Evolutionary conservation across 2,329 filamentous ascomycete species (phyloP), one percentile per base, ranked within the genome.

Genomic region (Colletotrichum caudatum): DNA sequence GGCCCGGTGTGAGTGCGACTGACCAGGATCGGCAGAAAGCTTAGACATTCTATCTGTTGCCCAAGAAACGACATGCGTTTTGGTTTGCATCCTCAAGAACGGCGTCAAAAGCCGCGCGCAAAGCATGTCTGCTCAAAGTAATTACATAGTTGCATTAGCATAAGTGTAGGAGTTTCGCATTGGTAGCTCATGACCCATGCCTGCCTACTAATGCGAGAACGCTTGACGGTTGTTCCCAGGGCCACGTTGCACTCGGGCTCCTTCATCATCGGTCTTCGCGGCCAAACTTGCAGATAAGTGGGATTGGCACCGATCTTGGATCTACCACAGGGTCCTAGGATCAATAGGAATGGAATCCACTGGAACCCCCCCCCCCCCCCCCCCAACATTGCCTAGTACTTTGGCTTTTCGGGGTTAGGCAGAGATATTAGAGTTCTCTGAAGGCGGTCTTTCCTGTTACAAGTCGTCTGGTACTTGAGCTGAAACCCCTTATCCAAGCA

Each of bases 1-100:
- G 65, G 9, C 41, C 39, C 5, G 56, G 50, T 33, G 48, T 57
- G 26, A 39, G 46, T 2, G 46, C 33, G 18, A 33, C 26, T 2
- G 46, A 44, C 12, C 65, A 63, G 2, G 69, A 72, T 56, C 69
- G 69, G 20, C 69, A 69, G 39, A 69, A 69, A 26, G 58, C 60
- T 39, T 69, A 54, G 8, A 26, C 26, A 2, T 3, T 48, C 20
- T 5, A 3, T 48, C 11, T 8, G 14, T n/a, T 14, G 3, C 11
- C 16, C 6, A 46, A 11, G n/a, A 9, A 20, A 16, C 14, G 11
- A 29, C 6, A 46, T 2, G 26, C 23, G 33, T 29, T 14, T 64
- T 37, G 5, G 18, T 12, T 29, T 9, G 20, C 20, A 48, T 63
- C 20, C n/a, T 14, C 16, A 18, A 48, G 51, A 39, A 35, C 48